These are phyloP conservation scores for Colletotrichum sansevieriae DNA, from an alignment of 2,329 filamentous ascomycete genomes.

Conservation along the genomic window DNA sequence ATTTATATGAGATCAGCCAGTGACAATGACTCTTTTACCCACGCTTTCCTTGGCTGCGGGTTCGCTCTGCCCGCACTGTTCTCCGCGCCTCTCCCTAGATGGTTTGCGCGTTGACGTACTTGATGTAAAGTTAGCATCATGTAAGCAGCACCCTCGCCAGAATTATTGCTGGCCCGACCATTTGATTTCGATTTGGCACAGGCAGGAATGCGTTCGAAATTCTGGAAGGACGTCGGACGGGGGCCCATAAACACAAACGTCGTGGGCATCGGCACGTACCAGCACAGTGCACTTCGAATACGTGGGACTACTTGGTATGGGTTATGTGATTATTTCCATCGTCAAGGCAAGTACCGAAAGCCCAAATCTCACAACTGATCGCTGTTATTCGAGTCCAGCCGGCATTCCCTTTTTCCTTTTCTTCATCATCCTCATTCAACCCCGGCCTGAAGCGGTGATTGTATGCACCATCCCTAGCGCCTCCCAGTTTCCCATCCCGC, in stretches of 20 bases:
- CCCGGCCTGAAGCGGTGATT: slow-evolving; percentile 17
- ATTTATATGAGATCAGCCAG: slow-evolving; percentile 36
- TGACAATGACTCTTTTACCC: slow-evolving; percentile 27
- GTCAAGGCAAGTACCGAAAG: neutral
- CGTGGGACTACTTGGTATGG: neutral
- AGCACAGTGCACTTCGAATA: no score
- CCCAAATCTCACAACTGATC: neutral
- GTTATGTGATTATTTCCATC: neutral
- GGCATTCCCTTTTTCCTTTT: slow-evolving; percentile 9
- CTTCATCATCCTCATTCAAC: slow-evolving; percentile 3
- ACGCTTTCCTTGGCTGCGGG: slow-evolving; percentile 20
- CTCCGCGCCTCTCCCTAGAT: slow-evolving; percentile 15
- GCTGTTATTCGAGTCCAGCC: neutral
- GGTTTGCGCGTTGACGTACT: slow-evolving; percentile 12
- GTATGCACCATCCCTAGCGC: slow-evolving; percentile 14
- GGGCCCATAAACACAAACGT: no score
- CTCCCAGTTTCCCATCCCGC: slow-evolving; percentile 31
- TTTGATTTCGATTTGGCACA: neutral
- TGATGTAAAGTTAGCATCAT: slow-evolving; percentile 8
- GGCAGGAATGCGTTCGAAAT: slow-evolving; percentile 1
- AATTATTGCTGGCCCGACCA: neutral
- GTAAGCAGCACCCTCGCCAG: slow-evolving; percentile 16
- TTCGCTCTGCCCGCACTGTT: slow-evolving; percentile 15
- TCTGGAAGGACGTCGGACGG: slow-evolving; percentile 2
- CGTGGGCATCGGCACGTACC: neutral